A percentile compares a stretch with the other conserved stretches of the same genome.
These are phyloP conservation scores for Theobroma grandiflorum DNA, from an alignment of 441 rosid genomes.

Conservation along the genomic window DNA sequence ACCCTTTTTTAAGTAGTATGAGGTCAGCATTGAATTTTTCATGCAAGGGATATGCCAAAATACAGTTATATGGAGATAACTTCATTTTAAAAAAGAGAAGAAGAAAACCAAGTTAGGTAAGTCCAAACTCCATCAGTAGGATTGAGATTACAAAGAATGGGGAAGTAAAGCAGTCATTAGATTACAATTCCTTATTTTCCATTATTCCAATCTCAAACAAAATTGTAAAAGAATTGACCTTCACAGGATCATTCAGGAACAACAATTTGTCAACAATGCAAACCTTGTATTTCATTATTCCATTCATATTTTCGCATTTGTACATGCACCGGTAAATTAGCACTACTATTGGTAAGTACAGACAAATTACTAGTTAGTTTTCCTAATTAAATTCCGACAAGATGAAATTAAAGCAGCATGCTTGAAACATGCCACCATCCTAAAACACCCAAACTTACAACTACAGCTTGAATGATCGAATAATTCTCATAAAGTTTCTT, in stretches of 20 bases:
- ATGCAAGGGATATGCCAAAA: not conserved
- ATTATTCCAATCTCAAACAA: slow-evolving; percentile 3
- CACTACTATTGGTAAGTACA: not conserved
- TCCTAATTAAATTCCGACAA: slow-evolving; percentile 5
- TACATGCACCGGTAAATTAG: not conserved
- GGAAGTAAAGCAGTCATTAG: not conserved
- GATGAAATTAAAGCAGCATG: not conserved
- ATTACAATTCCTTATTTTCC: not conserved
- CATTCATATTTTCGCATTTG: not conserved
- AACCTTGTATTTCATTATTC: not conserved
- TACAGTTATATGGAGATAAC: not conserved
- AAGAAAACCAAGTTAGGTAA: not conserved
- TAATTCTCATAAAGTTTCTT: not conserved
- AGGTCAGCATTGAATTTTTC: not conserved
- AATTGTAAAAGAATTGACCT: not conserved
- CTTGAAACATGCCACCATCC: not conserved
- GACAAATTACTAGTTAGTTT: not conserved
- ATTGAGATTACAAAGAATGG: no score
- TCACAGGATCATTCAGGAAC: not conserved
- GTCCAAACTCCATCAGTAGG: not conserved
- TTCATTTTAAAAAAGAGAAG: not conserved
- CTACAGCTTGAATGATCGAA: slow-evolving; percentile 5
- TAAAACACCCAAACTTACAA: not conserved
- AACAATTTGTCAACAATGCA: not conserved
- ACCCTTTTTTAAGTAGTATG: slow-evolving; percentile 7